phyloP scores from a whole-genome alignment of 805 yeast genomes.

The Millerozyma acaciae region DNA sequence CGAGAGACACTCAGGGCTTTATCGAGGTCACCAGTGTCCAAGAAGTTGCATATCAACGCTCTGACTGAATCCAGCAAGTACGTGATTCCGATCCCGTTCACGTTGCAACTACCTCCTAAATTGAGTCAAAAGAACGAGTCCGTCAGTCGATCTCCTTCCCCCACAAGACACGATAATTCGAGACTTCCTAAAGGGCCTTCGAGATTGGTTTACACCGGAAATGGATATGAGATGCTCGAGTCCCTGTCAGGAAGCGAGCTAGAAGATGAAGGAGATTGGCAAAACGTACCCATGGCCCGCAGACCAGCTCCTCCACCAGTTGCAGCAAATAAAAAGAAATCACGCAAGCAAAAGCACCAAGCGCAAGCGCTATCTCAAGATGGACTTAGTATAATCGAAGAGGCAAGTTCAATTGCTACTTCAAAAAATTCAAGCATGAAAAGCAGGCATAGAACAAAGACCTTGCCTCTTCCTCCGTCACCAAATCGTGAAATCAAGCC shows the following conservation, averaged over 20 bases:
- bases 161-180: constrained; percentile 6
- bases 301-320: constrained; percentile 26
- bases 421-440: constrained; percentile 31
- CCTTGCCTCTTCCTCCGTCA: constrained; percentile 1
- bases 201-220: constrained; percentile 32
- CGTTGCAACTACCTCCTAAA: constrained; percentile 39
- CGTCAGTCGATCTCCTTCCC: constrained; percentile 5
- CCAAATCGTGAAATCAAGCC: no score
- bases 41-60: constrained; percentile 30
- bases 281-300: constrained; percentile 7
- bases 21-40: constrained; percentile 34
- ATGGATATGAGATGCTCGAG: constrained; percentile 33
- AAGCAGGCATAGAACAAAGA: neutral
- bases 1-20: constrained; percentile 23
- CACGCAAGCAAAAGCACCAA: constrained; percentile 19
- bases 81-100: constrained; percentile 42
- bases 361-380: constrained; percentile 23
- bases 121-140: constrained; percentile 25
- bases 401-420: constrained; percentile 25
- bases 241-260: constrained; percentile 14
- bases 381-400: constrained; percentile 42
- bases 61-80: constrained; percentile 21
- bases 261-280: constrained; percentile 14
- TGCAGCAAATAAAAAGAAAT: constrained; percentile 20
- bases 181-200: constrained; percentile 12